A percentile compares a stretch with the other conserved stretches of the same genome.
phyloP scores from a whole-genome alignment of 352 stramenopile species.

The Pilasporangium apinafurcum region DNA sequence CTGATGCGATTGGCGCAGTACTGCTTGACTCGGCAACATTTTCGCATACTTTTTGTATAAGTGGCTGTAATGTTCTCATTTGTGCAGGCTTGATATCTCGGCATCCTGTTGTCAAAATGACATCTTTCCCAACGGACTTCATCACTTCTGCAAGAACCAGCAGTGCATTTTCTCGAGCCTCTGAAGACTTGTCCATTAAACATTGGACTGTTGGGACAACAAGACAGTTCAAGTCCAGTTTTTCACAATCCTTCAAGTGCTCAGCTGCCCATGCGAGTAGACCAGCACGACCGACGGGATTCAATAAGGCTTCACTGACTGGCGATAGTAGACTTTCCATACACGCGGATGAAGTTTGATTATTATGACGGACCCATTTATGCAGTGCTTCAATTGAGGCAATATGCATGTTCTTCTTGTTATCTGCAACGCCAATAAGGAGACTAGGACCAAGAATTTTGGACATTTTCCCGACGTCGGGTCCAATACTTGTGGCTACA shows the following conservation, averaged over 20 bases:
- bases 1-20: slow-evolving; percentile 3
- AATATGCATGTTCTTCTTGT: slow-evolving; percentile 86
- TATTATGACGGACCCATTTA: slow-evolving; percentile 80
- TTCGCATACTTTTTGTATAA: slow-evolving; percentile 73
- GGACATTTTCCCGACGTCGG: slow-evolving; percentile 73
- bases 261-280: slow-evolving; percentile 69
- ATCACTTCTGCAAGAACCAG: slow-evolving; percentile 72
- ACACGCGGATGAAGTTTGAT: slow-evolving; percentile 49
- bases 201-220: slow-evolving; percentile 72
- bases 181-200: slow-evolving; percentile 79
- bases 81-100: slow-evolving; percentile 80
- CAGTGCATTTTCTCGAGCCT: slow-evolving; percentile 78
- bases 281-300: slow-evolving; percentile 73
- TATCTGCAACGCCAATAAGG: slow-evolving; percentile 70
- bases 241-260: slow-evolving; percentile 55
- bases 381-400: slow-evolving; percentile 72
- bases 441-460: slow-evolving; percentile 70
- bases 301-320: slow-evolving; percentile 63
- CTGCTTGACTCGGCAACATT: slow-evolving; percentile 17
- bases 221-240: slow-evolving; percentile 60
- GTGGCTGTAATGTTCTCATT: slow-evolving; percentile 81
- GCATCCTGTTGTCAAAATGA: slow-evolving; percentile 60
- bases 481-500: slow-evolving; percentile 66
- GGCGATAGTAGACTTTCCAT: slow-evolving; percentile 68
- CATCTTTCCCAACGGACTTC: slow-evolving; percentile 74